Evolutionary conservation across 805 yeast species (phyloP), one percentile per base, ranked within the genome.

Genomic region (Cyberlindnera xylosilytica): DNA sequence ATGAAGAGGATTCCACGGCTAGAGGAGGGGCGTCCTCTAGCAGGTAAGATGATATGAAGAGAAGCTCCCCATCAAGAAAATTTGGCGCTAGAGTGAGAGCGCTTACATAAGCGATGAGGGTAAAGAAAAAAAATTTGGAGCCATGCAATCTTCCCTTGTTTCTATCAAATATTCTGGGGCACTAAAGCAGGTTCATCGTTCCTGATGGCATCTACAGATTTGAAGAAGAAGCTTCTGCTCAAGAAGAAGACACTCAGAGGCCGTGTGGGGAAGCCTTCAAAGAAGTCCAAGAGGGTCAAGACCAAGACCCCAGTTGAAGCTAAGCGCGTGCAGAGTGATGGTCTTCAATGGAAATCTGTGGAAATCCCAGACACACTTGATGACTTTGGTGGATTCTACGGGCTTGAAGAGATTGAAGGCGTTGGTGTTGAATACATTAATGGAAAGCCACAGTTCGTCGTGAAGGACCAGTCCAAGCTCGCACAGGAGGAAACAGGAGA

Each of bases 401-500:
- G 97, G 0, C 67, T 93, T 27, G 99, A 91, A 61, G 98, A 91
- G 60, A 73, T 93, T 38, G 97, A 88, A 44, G 97, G 97, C 34
- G 97, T 91, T 26, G 90, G 76, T 55, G 90, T 91, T 6, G 79
- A 85, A 46, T 72, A 81, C 41, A 76, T 79, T 2, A 69, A 86
- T 47, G 96, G 96, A 12, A 66, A 70, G 38, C 80, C 83, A 0
- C 75, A 76, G 41, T 84, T 83, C 54, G 57, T 72, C n/a, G 72
- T 71, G 9, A 68, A 58, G 26, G 72, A 69, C 30, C 55, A 63
- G 15, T 41, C 36, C 48, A 51, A 38, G 46, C 51, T 38, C 40
- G 45, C 42, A 52, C 44, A 36, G 2, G 46, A 34, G 3, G 51
- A 55, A 43, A 39, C 18, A 7, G 32, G 16, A 7, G 20, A 27